Percentiles rank a stretch among this genome's conserved stretches.
phyloP scores from a whole-genome alignment of 495 filamentous ascomycete genomes.

The Xylaria cubensis region DNA sequence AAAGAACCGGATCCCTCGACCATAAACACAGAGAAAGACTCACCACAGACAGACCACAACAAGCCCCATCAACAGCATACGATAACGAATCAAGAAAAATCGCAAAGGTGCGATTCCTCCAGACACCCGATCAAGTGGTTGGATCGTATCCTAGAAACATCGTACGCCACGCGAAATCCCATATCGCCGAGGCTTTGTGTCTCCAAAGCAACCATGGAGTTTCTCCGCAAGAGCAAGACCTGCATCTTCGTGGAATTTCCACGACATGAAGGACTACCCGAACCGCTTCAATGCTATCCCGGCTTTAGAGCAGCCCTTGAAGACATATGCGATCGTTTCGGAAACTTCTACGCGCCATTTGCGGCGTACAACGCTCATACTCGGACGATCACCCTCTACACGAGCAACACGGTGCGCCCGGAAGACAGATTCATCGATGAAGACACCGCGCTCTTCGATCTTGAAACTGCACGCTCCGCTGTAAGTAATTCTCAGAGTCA shows the following conservation, averaged over 20 bases:
- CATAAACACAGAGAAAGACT: not conserved
- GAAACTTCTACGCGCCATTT: conserved; percentile 35
- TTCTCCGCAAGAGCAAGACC: conserved; percentile 14
- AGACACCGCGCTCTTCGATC: conserved; percentile 18
- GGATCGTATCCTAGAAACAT: conserved; percentile 37
- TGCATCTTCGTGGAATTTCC: conserved; percentile 28
- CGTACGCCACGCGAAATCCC: conserved; percentile 24
- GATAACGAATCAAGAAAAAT: not conserved
- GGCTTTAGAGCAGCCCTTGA: conserved; percentile 33
- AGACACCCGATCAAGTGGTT: conserved; percentile 33
- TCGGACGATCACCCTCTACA: conserved; percentile 33
- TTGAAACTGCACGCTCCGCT: conserved; percentile 21
- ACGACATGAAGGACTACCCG: conserved; percentile 24
- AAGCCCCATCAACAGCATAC: not conserved
- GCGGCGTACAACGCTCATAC: conserved; percentile 30
- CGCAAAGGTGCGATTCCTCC: conserved; percentile 3
- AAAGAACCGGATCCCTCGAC: not conserved
- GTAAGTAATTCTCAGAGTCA: not conserved
- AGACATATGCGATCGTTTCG: conserved; percentile 33
- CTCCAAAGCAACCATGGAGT: conserved; percentile 19
- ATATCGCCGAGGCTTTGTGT: conserved; percentile 1
- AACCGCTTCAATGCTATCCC: conserved; percentile 34
- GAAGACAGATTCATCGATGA: conserved; percentile 10
- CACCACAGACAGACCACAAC: conserved; percentile 7
- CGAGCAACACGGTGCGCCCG: conserved; percentile 20